Evolutionary conservation across 805 yeast species (phyloP).

Genomic region (Kazachstania kunashirensis): DNA sequence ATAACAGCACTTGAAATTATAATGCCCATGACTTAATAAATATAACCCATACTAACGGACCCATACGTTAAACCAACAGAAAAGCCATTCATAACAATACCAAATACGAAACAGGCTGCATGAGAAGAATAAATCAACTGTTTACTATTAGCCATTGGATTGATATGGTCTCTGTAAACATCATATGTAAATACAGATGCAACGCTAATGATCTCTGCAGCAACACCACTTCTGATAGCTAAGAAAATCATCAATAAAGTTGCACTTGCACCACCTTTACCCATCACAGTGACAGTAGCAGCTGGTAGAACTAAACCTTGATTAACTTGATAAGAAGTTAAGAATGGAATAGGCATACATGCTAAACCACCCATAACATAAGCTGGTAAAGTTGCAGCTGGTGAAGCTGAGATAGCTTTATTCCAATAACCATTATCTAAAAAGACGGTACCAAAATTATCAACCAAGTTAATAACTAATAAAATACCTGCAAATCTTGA

Average conservation of each 20-base stretch:
- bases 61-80: constrained; percentile 77
- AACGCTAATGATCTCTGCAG: constrained; percentile 83
- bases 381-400: constrained; percentile 79
- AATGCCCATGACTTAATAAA: constrained; percentile 83
- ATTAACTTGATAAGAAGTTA: constrained; percentile 56
- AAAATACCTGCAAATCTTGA: constrained; percentile 82
- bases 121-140: constrained; percentile 63
- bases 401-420: constrained; percentile 79
- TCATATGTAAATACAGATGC: constrained; percentile 82
- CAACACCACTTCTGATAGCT: constrained; percentile 90
- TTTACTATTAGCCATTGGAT: constrained; percentile 71
- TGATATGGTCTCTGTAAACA: constrained; percentile 68
- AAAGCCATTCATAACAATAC: constrained; percentile 66
- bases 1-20: constrained; percentile 80
- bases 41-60: constrained; percentile 75
- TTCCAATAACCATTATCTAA: constrained; percentile 83
- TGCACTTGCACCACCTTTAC: constrained; percentile 83
- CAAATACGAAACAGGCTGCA: constrained; percentile 49
- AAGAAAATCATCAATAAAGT: constrained; percentile 70
- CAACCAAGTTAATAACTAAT: constrained; percentile 78
- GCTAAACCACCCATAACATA: constrained; percentile 81
- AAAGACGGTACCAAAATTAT: constrained; percentile 84
- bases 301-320: constrained; percentile 67
- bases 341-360: constrained; percentile 86
- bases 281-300: constrained; percentile 74